These are phyloP conservation scores for Yamadazyma friedrichii DNA, from an alignment of 1,139 yeast genomes.

Conservation along the genomic window DNA sequence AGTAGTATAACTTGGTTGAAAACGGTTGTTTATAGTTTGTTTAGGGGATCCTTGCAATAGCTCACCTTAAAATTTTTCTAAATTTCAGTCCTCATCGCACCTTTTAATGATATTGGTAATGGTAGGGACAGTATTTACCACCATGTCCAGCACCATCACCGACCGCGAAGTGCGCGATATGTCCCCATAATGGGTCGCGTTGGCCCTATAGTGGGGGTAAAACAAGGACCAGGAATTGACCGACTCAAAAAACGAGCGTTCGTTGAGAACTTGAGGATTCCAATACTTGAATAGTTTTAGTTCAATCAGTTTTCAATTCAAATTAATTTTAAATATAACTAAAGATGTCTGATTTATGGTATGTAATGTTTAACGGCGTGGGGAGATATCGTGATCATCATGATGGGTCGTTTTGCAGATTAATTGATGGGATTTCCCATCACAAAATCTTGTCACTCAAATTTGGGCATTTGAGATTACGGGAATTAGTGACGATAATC, in stretches of 20 bases:
- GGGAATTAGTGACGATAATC: neutral
- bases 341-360: constrained; percentile 57
- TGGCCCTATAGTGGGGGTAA: neutral
- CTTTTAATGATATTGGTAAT: neutral
- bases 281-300: too few species aligned
- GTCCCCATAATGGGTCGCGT: neutral
- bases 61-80: constrained; percentile 35
- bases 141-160: neutral
- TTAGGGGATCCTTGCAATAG: constrained; percentile 67
- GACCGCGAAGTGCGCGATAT: neutral
- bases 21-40: constrained; percentile 4
- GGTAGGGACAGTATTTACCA: neutral
- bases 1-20: neutral
- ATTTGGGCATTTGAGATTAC: neutral
- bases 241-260: neutral
- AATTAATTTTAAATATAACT: constrained; percentile 8
- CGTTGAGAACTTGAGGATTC: neutral
- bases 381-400: too few species aligned
- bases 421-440: neutral
- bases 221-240: neutral
- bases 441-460: too few species aligned
- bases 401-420: too few species aligned
- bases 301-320: too few species aligned
- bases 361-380: constrained; percentile 23
- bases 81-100: constrained; percentile 6